These are phyloP conservation scores for Diaporthe eres DNA, from an alignment of 2,329 filamentous ascomycete species.

Conservation along the genomic window DNA sequence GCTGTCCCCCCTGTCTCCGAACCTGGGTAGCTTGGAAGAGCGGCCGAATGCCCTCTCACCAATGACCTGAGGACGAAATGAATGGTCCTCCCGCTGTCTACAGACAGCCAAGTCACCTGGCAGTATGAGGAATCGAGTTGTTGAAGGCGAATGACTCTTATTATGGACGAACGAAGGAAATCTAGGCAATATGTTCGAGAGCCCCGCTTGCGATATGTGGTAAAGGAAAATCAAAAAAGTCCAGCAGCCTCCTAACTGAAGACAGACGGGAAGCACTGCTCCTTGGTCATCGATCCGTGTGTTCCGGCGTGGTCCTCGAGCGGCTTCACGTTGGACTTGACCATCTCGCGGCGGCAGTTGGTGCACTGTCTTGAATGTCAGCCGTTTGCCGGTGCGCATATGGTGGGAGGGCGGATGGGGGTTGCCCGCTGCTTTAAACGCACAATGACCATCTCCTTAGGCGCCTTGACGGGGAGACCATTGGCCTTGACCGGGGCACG, in stretches of 20 bases:
- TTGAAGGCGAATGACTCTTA: not conserved
- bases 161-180: not conserved
- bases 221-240: not conserved
- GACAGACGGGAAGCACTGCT: slow-evolving; percentile 71
- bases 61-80: not conserved
- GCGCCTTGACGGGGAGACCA: slow-evolving; percentile 67
- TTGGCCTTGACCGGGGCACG: slow-evolving; percentile 67
- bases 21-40: not conserved
- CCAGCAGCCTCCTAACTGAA: slow-evolving; percentile 47
- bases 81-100: not conserved
- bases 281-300: slow-evolving; percentile 67
- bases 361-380: slow-evolving; percentile 56
- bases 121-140: not conserved
- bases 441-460: slow-evolving; percentile 66
- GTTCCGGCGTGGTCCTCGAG: slow-evolving; percentile 67
- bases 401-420: slow-evolving; percentile 29
- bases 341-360: slow-evolving; percentile 65
- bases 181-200: not conserved
- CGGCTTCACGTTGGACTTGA: slow-evolving; percentile 65
- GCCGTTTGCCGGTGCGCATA: not conserved
- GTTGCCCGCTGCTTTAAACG: slow-evolving; percentile 42
- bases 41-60: not conserved
- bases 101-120: not conserved
- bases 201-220: not conserved
- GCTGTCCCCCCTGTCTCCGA: not conserved